Evolutionary conservation across 306 rosid genomes (phyloP).

Genomic region (Castanea crenata): DNA sequence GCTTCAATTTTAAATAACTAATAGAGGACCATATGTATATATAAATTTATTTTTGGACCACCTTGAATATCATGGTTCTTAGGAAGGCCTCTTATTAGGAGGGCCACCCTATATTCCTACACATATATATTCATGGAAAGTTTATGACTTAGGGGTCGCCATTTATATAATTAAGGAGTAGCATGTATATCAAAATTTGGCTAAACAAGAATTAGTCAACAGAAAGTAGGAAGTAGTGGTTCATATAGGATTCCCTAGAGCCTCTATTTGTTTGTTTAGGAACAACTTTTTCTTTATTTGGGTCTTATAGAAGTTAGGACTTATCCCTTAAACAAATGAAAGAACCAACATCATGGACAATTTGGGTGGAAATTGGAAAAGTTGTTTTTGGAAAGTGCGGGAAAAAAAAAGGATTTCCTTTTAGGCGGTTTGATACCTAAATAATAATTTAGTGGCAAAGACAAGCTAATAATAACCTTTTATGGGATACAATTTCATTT

Average conservation of each 20-base stretch:
- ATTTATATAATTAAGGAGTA: background rate
- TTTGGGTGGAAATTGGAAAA: constrained; percentile 30
- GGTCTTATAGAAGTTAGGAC: background rate
- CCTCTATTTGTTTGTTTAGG: background rate
- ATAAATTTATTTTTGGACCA: background rate
- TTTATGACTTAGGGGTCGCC: background rate
- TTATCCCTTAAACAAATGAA: constrained; percentile 10
- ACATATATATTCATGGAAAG: background rate
- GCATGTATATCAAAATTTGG: background rate
- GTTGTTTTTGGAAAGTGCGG: constrained; percentile 27
- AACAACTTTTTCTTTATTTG: constrained; percentile 8
- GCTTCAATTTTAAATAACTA: background rate
- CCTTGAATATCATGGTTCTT: background rate
- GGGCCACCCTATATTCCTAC: background rate
- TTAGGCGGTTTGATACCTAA: constrained; percentile 28
- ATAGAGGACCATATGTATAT: background rate
- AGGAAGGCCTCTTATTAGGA: background rate
- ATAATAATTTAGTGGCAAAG: constrained; percentile 5
- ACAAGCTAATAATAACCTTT: constrained; percentile 1
- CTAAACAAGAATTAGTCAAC: background rate
- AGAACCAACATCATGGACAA: background rate
- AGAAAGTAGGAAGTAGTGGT: background rate
- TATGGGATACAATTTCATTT: background rate
- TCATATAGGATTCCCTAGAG: constrained; percentile 3
- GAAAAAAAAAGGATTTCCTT: constrained; percentile 32